A percentile compares a stretch with the other conserved stretches of the same genome.
phyloP scores from a whole-genome alignment of 106 monocot species.

The Vanilla planifolia region DNA sequence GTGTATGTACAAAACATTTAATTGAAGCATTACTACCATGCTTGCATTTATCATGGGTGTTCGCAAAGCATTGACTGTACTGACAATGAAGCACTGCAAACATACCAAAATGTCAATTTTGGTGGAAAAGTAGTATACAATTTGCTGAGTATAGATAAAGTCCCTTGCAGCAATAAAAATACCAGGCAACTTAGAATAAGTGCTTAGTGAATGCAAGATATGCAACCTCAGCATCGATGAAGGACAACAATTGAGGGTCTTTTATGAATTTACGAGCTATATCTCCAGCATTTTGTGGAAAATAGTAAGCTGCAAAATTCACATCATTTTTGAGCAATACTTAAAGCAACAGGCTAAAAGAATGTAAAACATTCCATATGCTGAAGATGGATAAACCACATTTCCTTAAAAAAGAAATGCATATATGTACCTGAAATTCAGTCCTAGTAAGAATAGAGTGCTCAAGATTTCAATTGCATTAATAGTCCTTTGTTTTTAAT shows the following conservation, averaged over 20 bases:
- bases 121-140: conserved; percentile 3
- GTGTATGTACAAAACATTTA: conserved; percentile 6
- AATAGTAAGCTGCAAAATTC: conserved; percentile 79
- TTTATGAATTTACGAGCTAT: conserved; percentile 87
- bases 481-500: too few relatives aligned
- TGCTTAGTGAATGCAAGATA: neutral
- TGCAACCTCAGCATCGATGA: conserved; percentile 97
- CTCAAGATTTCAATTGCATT: too few relatives aligned
- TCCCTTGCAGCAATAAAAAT: neutral
- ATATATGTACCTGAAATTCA: too few relatives aligned
- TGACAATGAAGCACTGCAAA: conserved; percentile 95
- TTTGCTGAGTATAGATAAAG: neutral
- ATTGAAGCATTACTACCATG: conserved; percentile 54
- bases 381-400: too few relatives aligned
- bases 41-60: conserved; percentile 99
- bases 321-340: too few relatives aligned
- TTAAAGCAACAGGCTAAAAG: too few relatives aligned
- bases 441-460: too few relatives aligned
- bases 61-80: conserved; percentile 91
- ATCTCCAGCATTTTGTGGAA: conserved; percentile 93
- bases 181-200: neutral
- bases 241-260: conserved; percentile 77
- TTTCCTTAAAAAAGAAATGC: too few relatives aligned
- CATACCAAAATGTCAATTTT: conserved; percentile 10
- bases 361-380: too few relatives aligned